Evolutionary conservation across 768 basidiomycete species (phyloP).

Genomic region (Rhizopogon sp.): DNA sequence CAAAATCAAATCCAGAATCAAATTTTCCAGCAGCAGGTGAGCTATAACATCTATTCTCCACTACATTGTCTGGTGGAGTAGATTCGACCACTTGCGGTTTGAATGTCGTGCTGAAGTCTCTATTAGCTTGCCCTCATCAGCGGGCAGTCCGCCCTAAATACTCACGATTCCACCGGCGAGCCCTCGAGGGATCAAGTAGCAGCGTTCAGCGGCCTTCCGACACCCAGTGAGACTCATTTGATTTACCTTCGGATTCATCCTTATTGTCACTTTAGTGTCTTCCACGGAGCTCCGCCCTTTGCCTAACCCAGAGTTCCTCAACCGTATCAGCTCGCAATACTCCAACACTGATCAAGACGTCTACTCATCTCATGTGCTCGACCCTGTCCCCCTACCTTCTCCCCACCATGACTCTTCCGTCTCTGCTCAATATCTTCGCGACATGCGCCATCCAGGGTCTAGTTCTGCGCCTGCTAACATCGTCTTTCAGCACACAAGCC

Average conservation of each 20-base stretch:
- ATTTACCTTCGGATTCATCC: slow-evolving; percentile 5
- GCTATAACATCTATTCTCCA: slow-evolving; percentile 16
- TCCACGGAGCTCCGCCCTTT: slow-evolving; percentile 66
- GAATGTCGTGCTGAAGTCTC: slow-evolving; percentile 6
- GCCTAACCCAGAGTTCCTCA: slow-evolving; percentile 52
- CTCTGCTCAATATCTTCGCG: slow-evolving; percentile 20
- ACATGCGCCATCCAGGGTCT: slow-evolving; percentile 31
- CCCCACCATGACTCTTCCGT: slow-evolving; percentile 25
- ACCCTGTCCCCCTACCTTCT: slow-evolving; percentile 21
- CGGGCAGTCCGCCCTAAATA: slow-evolving; percentile 31
- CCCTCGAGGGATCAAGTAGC: slow-evolving; percentile 28
- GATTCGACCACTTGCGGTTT: neutral
- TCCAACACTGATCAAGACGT: slow-evolving; percentile 22
- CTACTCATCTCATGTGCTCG: slow-evolving; percentile 20
- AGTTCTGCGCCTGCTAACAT: slow-evolving; percentile 71
- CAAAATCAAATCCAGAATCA: slow-evolving; percentile 85
- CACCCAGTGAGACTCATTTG: slow-evolving; percentile 49
- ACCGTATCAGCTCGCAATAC: slow-evolving; percentile 55
- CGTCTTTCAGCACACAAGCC: slow-evolving; percentile 49
- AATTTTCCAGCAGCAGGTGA: slow-evolving; percentile 87
- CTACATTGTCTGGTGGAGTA: slow-evolving; percentile 13
- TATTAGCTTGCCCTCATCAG: slow-evolving; percentile 66
- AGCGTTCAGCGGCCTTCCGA: slow-evolving; percentile 53
- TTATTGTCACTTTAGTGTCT: slow-evolving; percentile 37
- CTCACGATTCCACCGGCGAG: slow-evolving; percentile 31